Evolutionary conservation across 2,329 filamentous ascomycete species (phyloP).

Genomic region (Sarocladium brachiariae): DNA sequence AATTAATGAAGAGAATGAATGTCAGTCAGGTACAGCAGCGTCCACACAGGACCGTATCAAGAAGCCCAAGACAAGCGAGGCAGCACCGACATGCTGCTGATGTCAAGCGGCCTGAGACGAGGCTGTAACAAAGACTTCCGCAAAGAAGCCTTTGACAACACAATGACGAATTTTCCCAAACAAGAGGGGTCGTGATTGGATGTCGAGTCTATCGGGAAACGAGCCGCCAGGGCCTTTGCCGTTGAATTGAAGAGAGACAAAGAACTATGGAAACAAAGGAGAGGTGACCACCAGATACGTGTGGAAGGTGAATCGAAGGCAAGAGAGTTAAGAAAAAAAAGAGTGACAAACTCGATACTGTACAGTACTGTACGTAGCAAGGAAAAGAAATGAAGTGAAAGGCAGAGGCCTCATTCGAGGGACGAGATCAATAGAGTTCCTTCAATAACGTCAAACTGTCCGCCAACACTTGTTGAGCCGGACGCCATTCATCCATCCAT

Average conservation of each 20-base stretch:
- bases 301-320: background rate
- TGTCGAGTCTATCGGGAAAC: constrained; percentile 5
- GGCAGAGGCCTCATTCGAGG: background rate
- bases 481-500: too few species aligned
- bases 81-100: background rate
- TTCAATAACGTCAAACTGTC: constrained; percentile 2
- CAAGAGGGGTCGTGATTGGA: background rate
- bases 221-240: constrained; percentile 6
- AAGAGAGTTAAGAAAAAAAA: background rate
- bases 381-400: background rate
- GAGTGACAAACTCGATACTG: background rate
- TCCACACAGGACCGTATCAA: too few species aligned
- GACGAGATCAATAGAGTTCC: background rate
- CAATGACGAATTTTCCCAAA: constrained; percentile 1
- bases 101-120: background rate
- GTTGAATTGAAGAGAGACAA: constrained; percentile 2
- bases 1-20: too few species aligned
- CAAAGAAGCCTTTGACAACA: background rate
- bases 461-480: background rate
- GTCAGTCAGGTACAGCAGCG: too few species aligned
- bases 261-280: constrained; percentile 7
- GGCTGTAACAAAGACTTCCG: background rate
- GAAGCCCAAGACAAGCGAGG: background rate
- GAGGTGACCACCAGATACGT: background rate
- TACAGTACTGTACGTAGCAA: background rate